Base-by-base conservation (phyloP, 2,329 filamentous ascomycete species). In the Colletotrichum spaethianum region DNA sequence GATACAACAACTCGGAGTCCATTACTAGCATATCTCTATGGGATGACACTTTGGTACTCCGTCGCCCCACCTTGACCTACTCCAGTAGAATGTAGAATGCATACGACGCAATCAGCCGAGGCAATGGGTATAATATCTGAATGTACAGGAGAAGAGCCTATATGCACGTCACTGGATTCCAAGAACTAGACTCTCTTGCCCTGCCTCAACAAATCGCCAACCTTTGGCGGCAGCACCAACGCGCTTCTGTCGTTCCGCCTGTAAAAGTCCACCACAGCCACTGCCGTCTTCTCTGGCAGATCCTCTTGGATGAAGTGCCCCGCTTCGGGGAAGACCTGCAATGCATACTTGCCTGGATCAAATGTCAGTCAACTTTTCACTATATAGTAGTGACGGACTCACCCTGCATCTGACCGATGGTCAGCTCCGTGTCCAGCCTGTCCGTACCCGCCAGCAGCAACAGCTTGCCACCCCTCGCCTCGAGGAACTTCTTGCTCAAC, bases 251-350 rank as follows among this genome's bases (percentile, higher is more conserved):
- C 96, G 79, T 99, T 99, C 64, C 96, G 88, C 75, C 92, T 93
- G 79, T 96, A 96, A 79, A 99, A 98, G 79, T 99, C 96, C 1
- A 93, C 93, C 63, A 98, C 85, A 11, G 94, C 89, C 76, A 93
- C 87, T 0, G 96, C 96, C 53, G 93, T 97, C 85, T 96, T 97
- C 78, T 95, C 93, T 0, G 96, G 95, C 61, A 96, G 89, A 80
- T 99, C 96, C 81, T 99, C 96, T 75, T 99, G 96, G 67, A 99
- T 91, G 78, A 99, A 99, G 81, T 99, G 96, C 0, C 96, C 96
- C 1, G 96, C 95, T 80, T 98, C 94, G 0, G 96, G 95, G 77
- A 98, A 93, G 8, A 99, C 95, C 76, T 98, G 94, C 56, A 99
- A 86, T 69, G 97, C 95, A 79, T 98, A 99, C 87, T 98, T 98